Base-by-base conservation (phyloP, 2,329 filamentous ascomycete genomes). In the Alternaria triticimaculans region DNA sequence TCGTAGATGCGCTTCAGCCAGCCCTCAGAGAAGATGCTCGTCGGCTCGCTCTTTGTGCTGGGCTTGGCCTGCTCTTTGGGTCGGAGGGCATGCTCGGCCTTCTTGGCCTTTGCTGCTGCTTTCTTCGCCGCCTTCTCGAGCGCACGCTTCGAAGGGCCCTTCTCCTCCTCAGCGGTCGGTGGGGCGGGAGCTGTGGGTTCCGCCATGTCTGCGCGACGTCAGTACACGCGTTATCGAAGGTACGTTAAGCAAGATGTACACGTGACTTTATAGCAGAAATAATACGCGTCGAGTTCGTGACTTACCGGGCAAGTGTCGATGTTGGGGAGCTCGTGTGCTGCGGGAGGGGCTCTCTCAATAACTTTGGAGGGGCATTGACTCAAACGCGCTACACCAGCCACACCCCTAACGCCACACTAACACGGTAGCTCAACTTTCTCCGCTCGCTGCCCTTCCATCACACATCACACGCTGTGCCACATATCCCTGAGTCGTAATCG, bases 1-100 rank as follows among this genome's bases (percentile, higher is more conserved):
- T 83, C 80, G 74, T 85, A 85, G 5, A 85, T 82, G 37, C 81
- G 80, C 72, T 81, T 82, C 15, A 86, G 75, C 83, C 83, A 86
- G 49, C 84, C 84, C 61, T 83, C 81, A 46, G 80, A 79, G 76
- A 86, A 85, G 45, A 84, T 80, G 67, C 69, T 80, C 26, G 69
- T 72, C 28, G 79, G 75, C 18, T 72, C 71, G 23, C 68, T 67
- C 53, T 71, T 76, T 26, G 74, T 67, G 15, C 69, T 68, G 7
- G 76, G 67, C 25, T 76, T 74, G 8, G 76, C 49, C 48, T 80
- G 78, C 61, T 80, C 74, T 23, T 82, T 83, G 18, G 80, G 81
- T 44, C 79, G 76, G 4, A 79, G 68, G 37, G 82, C 80, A 62
- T 81, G 79, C 63, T 80, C 77, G 8, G 81, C 82, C 62, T 84